Percentiles rank a stretch among this genome's conserved stretches.
These are phyloP conservation scores for Globisporangium canariense DNA, from an alignment of 352 stramenopile genomes.

Conservation along the genomic window DNA sequence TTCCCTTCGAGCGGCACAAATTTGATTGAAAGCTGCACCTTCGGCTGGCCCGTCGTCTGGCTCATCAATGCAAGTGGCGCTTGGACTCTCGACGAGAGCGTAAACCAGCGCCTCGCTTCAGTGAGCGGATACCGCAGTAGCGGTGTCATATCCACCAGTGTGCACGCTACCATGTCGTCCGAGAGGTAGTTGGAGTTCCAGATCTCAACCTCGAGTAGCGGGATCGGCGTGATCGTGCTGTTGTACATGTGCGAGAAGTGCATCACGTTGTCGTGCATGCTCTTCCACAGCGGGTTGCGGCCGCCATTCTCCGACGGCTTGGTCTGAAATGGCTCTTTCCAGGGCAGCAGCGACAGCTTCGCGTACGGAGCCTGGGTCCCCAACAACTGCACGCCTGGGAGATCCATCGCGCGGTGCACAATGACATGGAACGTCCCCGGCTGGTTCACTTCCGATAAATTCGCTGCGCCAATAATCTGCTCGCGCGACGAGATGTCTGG, in stretches of 20 bases:
- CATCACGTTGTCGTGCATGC: slow-evolving; percentile 73
- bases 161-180: slow-evolving; percentile 76
- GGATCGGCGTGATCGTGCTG: slow-evolving; percentile 83
- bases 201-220: slow-evolving; percentile 79
- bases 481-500: slow-evolving; percentile 56
- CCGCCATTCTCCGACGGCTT: slow-evolving; percentile 72
- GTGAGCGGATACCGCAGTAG: slow-evolving; percentile 72
- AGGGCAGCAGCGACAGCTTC: slow-evolving; percentile 72
- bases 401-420: slow-evolving; percentile 67
- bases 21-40: slow-evolving; percentile 71
- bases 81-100: slow-evolving; percentile 56
- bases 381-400: slow-evolving; percentile 60
- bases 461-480: slow-evolving; percentile 43
- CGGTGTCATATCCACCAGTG: slow-evolving; percentile 79
- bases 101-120: slow-evolving; percentile 78
- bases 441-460: slow-evolving; percentile 54
- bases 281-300: slow-evolving; percentile 70
- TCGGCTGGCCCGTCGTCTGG: slow-evolving; percentile 48
- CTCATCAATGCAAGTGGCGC: slow-evolving; percentile 34
- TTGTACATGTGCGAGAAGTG: slow-evolving; percentile 89
- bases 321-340: slow-evolving; percentile 83
- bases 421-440: slow-evolving; percentile 75
- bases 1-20: slow-evolving; percentile 69
- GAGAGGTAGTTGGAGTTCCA: slow-evolving; percentile 85
- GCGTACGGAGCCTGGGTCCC: slow-evolving; percentile 69